Base-by-base conservation (phyloP, 371 early-diverging fungal genomes). In the Mortierella sp. region DNA sequence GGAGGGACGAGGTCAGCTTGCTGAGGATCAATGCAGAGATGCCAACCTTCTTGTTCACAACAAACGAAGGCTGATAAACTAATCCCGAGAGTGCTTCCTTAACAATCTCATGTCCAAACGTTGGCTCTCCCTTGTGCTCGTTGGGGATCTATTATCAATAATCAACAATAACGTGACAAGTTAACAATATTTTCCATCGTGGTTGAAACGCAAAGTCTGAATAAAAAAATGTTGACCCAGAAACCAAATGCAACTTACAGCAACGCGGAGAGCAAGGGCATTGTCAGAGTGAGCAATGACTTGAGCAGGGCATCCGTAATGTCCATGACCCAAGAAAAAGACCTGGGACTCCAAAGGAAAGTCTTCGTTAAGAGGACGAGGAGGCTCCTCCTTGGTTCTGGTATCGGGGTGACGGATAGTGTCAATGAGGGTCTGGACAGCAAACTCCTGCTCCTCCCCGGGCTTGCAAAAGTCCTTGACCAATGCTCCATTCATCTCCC, bases 1-100 rank as follows among this genome's bases (percentile, higher is more conserved):
- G 90, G 60, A 99, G 87, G 18, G 94, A 91, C 0, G 98, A 96
- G 0, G 98, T 95, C 38, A 98, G 83, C 77, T 95, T 95, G 79
- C 97, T 95, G 12, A 99, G 89, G 6, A 92, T 88, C 68, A 96
- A 76, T 12, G 92, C 60, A 3, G 91, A 89, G 3, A 97, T 88
- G 3, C 91, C 89, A 32, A 97, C 76, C 63, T 87, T 85, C 76
- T 92, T 94, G 75, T 92, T 91, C n/a, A 97, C 90, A 12, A 83
- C 88, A 79, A 89, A 95, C 0, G 94, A 90, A 4, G 97, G 94
- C 35, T 81, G 60, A 89, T 97, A 98, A 12, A 83, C 78, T 0
- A 90, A 44, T 29, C 41, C 51, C 12, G 75, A 29, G 44, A 81
- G 81, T 54, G 91, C 89, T 3, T 89, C 82, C n/a, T 79, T 80